phyloP scores from a whole-genome alignment of 2,329 filamentous ascomycete genomes.

The Davidsoniella eucalypti region DNA sequence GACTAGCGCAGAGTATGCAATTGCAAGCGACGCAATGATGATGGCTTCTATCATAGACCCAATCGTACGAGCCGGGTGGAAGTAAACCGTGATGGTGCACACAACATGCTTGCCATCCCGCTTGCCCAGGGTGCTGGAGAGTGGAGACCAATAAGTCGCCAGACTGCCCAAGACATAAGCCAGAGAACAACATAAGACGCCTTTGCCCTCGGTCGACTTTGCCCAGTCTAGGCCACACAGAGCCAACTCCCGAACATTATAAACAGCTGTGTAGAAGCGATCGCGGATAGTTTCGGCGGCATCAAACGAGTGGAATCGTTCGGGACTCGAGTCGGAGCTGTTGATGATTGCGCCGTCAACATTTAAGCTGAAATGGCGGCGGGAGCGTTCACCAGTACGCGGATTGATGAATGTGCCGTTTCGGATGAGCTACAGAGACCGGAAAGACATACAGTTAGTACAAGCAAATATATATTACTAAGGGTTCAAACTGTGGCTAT shows the following conservation, averaged over 20 bases:
- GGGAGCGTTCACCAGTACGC: slow-evolving; percentile 67
- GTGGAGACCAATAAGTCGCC: slow-evolving; percentile 62
- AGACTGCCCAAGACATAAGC: slow-evolving; percentile 78
- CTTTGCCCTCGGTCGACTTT: slow-evolving; percentile 56
- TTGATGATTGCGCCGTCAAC: slow-evolving; percentile 18
- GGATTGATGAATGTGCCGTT: slow-evolving; percentile 81
- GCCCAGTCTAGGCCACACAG: slow-evolving; percentile 40
- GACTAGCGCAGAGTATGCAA: slow-evolving; percentile 52
- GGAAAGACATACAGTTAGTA: not conserved
- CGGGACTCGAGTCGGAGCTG: slow-evolving; percentile 17
- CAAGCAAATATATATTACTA: not conserved
- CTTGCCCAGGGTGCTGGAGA: slow-evolving; percentile 59
- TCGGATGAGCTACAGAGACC: slow-evolving; percentile 44
- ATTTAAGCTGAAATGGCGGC: slow-evolving; percentile 58
- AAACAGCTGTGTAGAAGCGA: slow-evolving; percentile 20
- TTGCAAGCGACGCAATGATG: slow-evolving; percentile 58
- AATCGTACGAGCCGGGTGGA: slow-evolving; percentile 71
- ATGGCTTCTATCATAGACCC: slow-evolving; percentile 84
- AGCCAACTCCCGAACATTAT: slow-evolving; percentile 24
- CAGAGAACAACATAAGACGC: slow-evolving; percentile 77
- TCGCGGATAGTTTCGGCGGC: slow-evolving; percentile 22
- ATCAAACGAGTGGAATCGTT: slow-evolving; percentile 21
- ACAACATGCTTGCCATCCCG: slow-evolving; percentile 90
- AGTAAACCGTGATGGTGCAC: slow-evolving; percentile 86
- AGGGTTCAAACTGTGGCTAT: not conserved